These are phyloP conservation scores for Jacaranda mimosifolia DNA, from an alignment of 257 asterid genomes.

Conservation along the genomic window DNA sequence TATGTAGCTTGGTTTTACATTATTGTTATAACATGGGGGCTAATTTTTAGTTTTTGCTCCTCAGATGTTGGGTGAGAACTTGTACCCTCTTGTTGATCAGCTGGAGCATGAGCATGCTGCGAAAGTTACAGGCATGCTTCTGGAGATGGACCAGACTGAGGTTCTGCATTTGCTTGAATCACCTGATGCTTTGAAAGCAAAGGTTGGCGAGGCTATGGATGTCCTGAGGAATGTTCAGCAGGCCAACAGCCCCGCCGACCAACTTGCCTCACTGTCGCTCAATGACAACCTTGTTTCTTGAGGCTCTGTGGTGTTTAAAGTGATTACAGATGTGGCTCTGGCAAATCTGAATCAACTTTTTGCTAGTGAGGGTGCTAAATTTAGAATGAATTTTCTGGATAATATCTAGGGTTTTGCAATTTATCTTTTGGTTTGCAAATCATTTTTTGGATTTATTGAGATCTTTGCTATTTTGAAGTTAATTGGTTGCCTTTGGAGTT, in stretches of 20 bases:
- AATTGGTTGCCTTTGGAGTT: conserved; percentile 3
- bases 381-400: conserved; percentile 32
- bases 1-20: not conserved
- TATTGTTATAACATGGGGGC: not conserved
- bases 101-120: conserved; percentile 83
- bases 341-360: conserved; percentile 36
- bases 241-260: conserved; percentile 55
- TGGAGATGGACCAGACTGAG: conserved; percentile 88
- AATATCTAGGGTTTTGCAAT: conserved; percentile 22
- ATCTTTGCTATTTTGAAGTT: not conserved
- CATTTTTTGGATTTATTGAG: not conserved
- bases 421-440: conserved; percentile 9
- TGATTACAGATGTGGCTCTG: not conserved
- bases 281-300: conserved; percentile 66
- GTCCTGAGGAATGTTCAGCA: conserved; percentile 70
- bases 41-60: not conserved
- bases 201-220: conserved; percentile 80
- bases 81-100: conserved; percentile 81
- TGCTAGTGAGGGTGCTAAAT: conserved; percentile 35
- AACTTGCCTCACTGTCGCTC: conserved; percentile 67
- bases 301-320: conserved; percentile 25
- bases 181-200: conserved; percentile 76
- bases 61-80: conserved; percentile 73
- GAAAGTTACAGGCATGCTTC: conserved; percentile 80
- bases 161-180: conserved; percentile 80